Base-by-base conservation (phyloP, 495 filamentous ascomycete genomes). In the Penicillium cinerascens region DNA sequence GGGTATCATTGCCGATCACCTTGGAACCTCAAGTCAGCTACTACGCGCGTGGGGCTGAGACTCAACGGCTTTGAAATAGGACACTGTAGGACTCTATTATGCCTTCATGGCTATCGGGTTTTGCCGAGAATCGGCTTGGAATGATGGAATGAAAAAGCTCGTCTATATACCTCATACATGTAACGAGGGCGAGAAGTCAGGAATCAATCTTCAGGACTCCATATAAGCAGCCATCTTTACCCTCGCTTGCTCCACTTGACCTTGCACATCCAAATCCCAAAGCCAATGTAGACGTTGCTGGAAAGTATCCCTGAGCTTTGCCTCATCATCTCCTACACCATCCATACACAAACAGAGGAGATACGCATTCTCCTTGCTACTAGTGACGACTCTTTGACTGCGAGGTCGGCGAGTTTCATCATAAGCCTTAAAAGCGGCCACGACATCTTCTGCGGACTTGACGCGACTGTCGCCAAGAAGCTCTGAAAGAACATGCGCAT, bases 351-450 rank as follows among this genome's bases (percentile, higher is more conserved):
- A 66, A 47, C 71, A 74, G 20, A 76, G 65, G 17, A 78, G 48
- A 52, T 73, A 50, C 2, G 68, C 71, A 49, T 68, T 66, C 27
- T 70, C 75, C 11, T 70, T 66, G 56, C 82, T 85, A 22, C 71
- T 79, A 1, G 54, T 61, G 15, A 81, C 73, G 2, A 82, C 67
- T 39, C 59, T 64, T 55, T 82, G 76, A 10, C 72, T 77, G 11
- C 82, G 61, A 6, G 80, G 78, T 6, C 82, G 65, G 3, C 86
- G 72, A 11, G 82, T 68, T 3, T 66, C 67, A 60, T 90, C 85
- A 54, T 83, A 90, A 3, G 79, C 82, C 20, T 68, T 60, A 43
- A 90, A 87, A 0, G 75, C 85, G n/a, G 65, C 71, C 2, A 60
- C 42, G 6, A 46, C 63, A 16, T 77, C 65, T 1, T 50, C 16